Conservation (phyloP, 73 alveolate species). For the Paramecium pentaurelia region DNA sequence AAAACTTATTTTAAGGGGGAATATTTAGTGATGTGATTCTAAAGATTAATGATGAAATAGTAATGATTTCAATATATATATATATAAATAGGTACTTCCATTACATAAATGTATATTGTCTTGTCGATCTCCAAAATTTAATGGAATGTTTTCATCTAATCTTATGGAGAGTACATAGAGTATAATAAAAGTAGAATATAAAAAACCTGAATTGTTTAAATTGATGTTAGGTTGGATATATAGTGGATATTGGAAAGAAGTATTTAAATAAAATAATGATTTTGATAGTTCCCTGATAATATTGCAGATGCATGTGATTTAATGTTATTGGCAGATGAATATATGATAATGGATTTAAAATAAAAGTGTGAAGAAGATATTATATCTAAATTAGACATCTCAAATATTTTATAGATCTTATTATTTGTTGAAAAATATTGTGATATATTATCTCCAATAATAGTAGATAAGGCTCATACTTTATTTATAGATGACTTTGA, state of each 20-base stretch:
- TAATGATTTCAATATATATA: not conserved
- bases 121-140: constrained; percentile 62
- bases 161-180: not conserved
- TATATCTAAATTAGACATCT: constrained; percentile 42
- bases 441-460: not conserved
- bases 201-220: constrained; percentile 49
- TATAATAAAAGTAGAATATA: constrained; percentile 16
- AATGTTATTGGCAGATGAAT: constrained; percentile 62
- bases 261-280: not conserved
- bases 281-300: constrained; percentile 50
- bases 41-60: constrained; percentile 38
- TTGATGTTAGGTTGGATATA: constrained; percentile 59
- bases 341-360: constrained; percentile 52
- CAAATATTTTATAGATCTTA: constrained; percentile 24
- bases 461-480: constrained; percentile 30
- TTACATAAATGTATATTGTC: constrained; percentile 57
- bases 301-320: constrained; percentile 49
- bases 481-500: constrained; percentile 53
- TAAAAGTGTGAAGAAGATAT: constrained; percentile 61
- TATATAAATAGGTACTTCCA: not conserved
- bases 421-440: constrained; percentile 28
- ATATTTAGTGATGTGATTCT: constrained; percentile 17
- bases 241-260: constrained; percentile 55
- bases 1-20: constrained; percentile 44
- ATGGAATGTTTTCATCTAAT: constrained; percentile 41